Base-by-base conservation (phyloP, 2,329 filamentous ascomycete genomes). In the Xylariales sp. region DNA sequence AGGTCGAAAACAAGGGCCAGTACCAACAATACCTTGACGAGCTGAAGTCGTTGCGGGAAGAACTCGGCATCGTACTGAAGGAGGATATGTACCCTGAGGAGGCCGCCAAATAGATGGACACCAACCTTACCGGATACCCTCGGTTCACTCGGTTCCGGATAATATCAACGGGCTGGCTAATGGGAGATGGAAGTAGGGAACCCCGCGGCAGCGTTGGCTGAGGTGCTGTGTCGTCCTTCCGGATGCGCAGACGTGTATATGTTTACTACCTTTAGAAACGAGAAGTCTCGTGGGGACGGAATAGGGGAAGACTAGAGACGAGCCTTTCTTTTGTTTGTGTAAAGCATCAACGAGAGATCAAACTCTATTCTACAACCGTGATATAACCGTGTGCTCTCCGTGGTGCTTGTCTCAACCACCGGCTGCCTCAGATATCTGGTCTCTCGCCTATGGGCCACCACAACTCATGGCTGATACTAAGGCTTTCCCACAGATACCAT, bases 1-100 rank as follows among this genome's bases (percentile, higher is more conserved):
- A 98, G 82, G 93, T 97, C 57, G 93, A 98, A 81, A 98, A 95
- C 82, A 85, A 88, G 71, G 80, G 81, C 61, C 93, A 98, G 76
- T 98, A 98, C 75, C 80, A 96, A 63, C 85, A 95, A 75, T 96
- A 95, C 72, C 82, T 98, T 48, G 78, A 87, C 62, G 88, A 95
- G 74, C 88, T 98, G 56, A 88, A 95, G 77, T 77, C 84, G 51
- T 76, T 97, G 60, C 84, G 90, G 60, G 88, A 95, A 77, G 91
- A 97, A 75, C 82, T 97, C 50, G 91, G 91, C 57, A 81, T 97
- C 58, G 74, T 80, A 53, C 79, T 96, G 58, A 95, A 93, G 78
- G 91, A 97, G 78, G 82, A 88, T 60, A 76, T 97, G 66, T 97
- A 89, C 73, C 89, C 91, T 46, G 77, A 82, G 63, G 63, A 66